Evolutionary conservation across 2,329 filamentous ascomycete species (phyloP).

Genomic region (Colletotrichum plurivorum): DNA sequence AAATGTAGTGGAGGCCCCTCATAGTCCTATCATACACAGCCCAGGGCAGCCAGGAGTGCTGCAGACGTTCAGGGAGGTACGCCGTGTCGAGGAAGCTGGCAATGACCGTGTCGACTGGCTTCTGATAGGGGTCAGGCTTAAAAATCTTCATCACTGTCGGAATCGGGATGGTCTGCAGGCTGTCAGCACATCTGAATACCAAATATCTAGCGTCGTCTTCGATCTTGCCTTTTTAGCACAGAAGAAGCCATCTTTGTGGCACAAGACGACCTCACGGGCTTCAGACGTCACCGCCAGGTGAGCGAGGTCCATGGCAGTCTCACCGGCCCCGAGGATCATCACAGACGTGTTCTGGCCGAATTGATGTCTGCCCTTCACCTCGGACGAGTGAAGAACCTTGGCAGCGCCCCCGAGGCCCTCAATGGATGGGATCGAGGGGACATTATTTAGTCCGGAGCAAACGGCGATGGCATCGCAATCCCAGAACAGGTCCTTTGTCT

Average conservation of each 20-base stretch:
- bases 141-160: conserved; percentile 20
- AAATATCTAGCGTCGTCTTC: too few species aligned
- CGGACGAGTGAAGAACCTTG: conserved; percentile 58
- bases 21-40: conserved; percentile 61
- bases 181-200: not conserved
- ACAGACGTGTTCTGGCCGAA: conserved; percentile 57
- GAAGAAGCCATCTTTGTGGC: conserved; percentile 62
- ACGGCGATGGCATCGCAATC: conserved; percentile 61
- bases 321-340: conserved; percentile 59
- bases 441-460: conserved; percentile 61
- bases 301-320: conserved; percentile 62
- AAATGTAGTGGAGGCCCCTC: conserved; percentile 57
- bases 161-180: conserved; percentile 19
- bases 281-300: conserved; percentile 60
- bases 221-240: conserved; percentile 58
- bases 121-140: conserved; percentile 46
- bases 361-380: conserved; percentile 57
- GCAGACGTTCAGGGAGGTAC: conserved; percentile 62
- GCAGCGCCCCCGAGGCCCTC: conserved; percentile 54
- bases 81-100: conserved; percentile 66
- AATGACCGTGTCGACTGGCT: conserved; percentile 61
- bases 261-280: conserved; percentile 58
- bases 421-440: conserved; percentile 55
- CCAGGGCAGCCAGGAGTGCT: conserved; percentile 60
- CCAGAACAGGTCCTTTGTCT: conserved; percentile 42